Base-by-base conservation (phyloP, 2,329 filamentous ascomycete genomes). In the Trichophyton simii region DNA sequence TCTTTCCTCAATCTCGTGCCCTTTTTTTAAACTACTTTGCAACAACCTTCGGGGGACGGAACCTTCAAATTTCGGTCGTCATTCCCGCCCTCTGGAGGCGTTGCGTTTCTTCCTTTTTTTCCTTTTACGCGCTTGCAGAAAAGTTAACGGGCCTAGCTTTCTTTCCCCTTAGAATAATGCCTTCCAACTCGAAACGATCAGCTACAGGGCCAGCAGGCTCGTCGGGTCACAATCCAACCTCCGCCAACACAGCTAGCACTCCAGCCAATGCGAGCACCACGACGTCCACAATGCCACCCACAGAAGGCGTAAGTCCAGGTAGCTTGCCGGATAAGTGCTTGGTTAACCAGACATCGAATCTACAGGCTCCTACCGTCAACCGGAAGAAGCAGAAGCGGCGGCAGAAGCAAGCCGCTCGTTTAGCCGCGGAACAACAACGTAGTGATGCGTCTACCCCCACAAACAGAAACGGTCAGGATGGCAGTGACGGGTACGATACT, bases 331-430 rank as follows among this genome's bases (percentile, higher is more conserved):
- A 22, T 31, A 34, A 36, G 52, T 55, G 52, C 52, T 36, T 55
- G 52, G 28, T 55, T 55, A 36, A 55, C 52, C 28, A 55, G 9
- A 38, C 41, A 36, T 48, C 58, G n/a, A 60, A 46, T 38, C 28
- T 60, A 15, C 41, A 38, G 11, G 28, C 58, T 2, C 44, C 58
- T 15, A 28, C 22, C 20, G 87, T 91, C 59, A 96, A 96, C 76
- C 85, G 89, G 71, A 96, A 96, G 80, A 97, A 96, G 79, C 88
- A 94, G 74, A 96, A 96, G 80, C 85, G 91, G 67, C 84, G 91
- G 66, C 87, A 89, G 71, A 96, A 96, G 73, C 80, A 83, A 75
- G 88, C 87, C 38, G 87, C 89, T 36, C 87, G 86, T 63, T 83
- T 87, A 70, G 83, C 83, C 34, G 83, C 81, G 52, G 80, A 80